Evolutionary conservation across 345 rosid species (phyloP).

Genomic region (Murraya paniculata): DNA sequence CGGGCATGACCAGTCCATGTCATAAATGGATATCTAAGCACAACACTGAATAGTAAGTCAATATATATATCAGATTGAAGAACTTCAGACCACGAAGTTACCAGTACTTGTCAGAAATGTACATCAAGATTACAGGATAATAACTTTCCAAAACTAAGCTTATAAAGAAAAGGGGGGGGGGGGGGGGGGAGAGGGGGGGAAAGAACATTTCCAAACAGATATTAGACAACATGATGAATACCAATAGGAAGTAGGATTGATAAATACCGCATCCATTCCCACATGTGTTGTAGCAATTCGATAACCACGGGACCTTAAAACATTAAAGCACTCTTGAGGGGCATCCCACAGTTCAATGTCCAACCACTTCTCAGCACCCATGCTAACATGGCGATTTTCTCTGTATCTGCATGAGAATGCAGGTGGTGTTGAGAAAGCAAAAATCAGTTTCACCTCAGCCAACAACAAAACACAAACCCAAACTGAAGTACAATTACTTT

Average conservation of each 20-base stretch:
- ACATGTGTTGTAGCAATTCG: constrained; percentile 83
- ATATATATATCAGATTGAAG: not conserved
- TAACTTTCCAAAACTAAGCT: not conserved
- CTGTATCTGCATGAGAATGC: constrained; percentile 53
- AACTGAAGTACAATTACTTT: not conserved
- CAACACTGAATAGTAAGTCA: not conserved
- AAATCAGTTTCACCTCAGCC: not conserved
- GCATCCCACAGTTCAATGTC: constrained; percentile 96
- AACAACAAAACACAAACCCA: not conserved
- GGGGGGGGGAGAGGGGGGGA: not conserved
- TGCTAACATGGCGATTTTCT: constrained; percentile 89
- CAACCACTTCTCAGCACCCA: constrained; percentile 99
- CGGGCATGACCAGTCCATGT: constrained; percentile 94
- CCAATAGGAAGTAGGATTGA: constrained; percentile 10
- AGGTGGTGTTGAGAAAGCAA: not conserved
- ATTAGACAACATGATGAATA: not conserved
- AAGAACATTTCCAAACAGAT: not conserved
- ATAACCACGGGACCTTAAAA: constrained; percentile 77
- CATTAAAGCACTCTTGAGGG: constrained; percentile 61
- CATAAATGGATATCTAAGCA: constrained; percentile 71
- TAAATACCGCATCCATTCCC: constrained; percentile 74
- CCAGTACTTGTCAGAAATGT: not conserved
- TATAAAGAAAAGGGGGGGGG: not conserved
- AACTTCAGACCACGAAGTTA: not conserved
- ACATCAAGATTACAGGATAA: not conserved